Conservation (phyloP, 2,329 filamentous ascomycete genomes). For the Plectosphaerella cucumerina region DNA sequence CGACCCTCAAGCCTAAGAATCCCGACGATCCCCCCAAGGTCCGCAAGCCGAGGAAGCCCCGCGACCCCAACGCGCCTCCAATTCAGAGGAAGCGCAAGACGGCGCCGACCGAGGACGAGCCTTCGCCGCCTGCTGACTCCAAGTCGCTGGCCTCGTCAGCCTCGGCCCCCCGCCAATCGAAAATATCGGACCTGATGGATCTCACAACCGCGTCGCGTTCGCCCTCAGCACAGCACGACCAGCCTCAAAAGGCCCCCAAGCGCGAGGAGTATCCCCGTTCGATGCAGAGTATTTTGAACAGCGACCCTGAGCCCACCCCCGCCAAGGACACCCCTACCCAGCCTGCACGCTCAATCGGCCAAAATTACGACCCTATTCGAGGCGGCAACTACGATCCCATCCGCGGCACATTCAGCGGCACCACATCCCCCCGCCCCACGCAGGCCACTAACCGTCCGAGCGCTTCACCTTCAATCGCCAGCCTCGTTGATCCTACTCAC, state of each 20-base stretch:
- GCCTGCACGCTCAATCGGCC: constrained; percentile 63
- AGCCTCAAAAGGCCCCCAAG: constrained; percentile 43
- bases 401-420: constrained; percentile 35
- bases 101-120: constrained; percentile 30
- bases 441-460: constrained; percentile 63
- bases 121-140: constrained; percentile 26
- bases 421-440: constrained; percentile 46
- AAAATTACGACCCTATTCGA: constrained; percentile 86
- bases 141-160: constrained; percentile 26
- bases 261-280: constrained; percentile 47
- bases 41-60: constrained; percentile 52
- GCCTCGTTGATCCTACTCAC: constrained; percentile 69
- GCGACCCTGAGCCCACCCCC: constrained; percentile 40
- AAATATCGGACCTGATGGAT: constrained; percentile 33
- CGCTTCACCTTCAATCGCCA: constrained; percentile 87
- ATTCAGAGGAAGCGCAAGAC: constrained; percentile 52
- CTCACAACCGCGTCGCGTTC: constrained; percentile 9
- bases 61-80: constrained; percentile 54
- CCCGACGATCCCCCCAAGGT: constrained; percentile 42
- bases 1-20: constrained; percentile 40
- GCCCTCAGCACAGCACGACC: constrained; percentile 22
- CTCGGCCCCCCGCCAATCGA: constrained; percentile 28
- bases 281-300: constrained; percentile 55
- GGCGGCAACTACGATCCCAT: constrained; percentile 70
- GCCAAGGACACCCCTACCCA: constrained; percentile 34